These are phyloP conservation scores for Ophiocordyceps robertsii DNA, from an alignment of 2,329 filamentous ascomycete species.

Conservation along the genomic window DNA sequence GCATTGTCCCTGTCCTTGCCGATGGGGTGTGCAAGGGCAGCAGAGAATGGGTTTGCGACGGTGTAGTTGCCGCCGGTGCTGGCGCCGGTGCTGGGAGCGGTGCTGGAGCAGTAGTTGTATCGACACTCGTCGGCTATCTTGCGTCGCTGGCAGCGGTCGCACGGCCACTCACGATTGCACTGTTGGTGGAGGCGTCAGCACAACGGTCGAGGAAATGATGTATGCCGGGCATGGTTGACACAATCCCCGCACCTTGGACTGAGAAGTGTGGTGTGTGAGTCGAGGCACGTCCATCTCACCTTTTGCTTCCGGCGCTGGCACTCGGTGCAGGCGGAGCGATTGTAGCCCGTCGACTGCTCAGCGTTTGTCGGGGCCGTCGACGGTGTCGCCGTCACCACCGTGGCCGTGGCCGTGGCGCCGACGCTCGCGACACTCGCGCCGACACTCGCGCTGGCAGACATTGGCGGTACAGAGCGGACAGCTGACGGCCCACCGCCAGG, in stretches of 20 bases:
- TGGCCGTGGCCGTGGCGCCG: not conserved
- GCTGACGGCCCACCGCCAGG: too few relatives aligned
- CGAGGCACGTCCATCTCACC: slow-evolving; percentile 6
- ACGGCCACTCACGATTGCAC: slow-evolving; percentile 20
- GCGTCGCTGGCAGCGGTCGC: slow-evolving; percentile 17
- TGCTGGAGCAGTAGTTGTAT: slow-evolving; percentile 8
- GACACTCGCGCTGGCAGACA: not conserved
- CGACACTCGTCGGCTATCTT: slow-evolving; percentile 15
- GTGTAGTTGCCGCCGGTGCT: not conserved
- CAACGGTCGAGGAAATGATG: not conserved
- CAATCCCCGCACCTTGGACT: too few relatives aligned
- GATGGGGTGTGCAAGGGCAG: not conserved
- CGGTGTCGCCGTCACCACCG: not conserved
- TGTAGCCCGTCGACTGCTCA: slow-evolving; percentile 5
- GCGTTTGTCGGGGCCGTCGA: not conserved
- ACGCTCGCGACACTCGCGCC: not conserved
- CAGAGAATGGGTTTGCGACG: not conserved
- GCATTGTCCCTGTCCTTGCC: slow-evolving; percentile 1
- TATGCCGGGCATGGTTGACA: too few relatives aligned
- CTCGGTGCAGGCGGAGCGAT: slow-evolving; percentile 27
- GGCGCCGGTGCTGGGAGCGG: not conserved
- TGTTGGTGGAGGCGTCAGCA: slow-evolving; percentile 2
- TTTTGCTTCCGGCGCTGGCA: slow-evolving; percentile 27
- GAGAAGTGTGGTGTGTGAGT: not conserved
- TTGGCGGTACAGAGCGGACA: not conserved